Conservation (phyloP, 805 yeast species). For the Myxozyma vanderwaltii region DNA sequence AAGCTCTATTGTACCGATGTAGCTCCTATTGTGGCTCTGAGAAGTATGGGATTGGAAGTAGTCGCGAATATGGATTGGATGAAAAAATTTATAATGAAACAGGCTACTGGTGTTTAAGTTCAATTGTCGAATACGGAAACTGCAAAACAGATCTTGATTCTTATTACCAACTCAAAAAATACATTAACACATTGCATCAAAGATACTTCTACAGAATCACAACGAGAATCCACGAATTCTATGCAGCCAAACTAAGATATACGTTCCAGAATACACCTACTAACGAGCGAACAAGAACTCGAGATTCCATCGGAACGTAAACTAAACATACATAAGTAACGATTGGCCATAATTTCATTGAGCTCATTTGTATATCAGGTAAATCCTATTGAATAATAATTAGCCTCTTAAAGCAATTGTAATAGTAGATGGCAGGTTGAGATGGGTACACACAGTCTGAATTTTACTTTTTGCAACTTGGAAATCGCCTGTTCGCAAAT, state of each 20-base stretch:
- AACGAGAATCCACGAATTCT: no score
- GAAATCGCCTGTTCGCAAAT: slow-evolving; percentile 5
- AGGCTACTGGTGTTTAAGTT: slow-evolving; percentile 48
- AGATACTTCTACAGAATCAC: no score
- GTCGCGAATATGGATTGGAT: slow-evolving; percentile 65
- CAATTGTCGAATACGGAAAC: no score
- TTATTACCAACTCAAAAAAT: no score
- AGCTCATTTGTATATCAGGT: slow-evolving; percentile 17
- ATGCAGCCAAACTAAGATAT: slow-evolving; percentile 13
- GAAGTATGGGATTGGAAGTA: slow-evolving; percentile 74
- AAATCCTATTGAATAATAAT: slow-evolving; percentile 9
- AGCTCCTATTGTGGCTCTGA: slow-evolving; percentile 69
- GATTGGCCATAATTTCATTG: slow-evolving; percentile 23
- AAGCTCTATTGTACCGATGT: slow-evolving; percentile 77
- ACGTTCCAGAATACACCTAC: slow-evolving; percentile 23
- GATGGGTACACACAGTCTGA: neutral
- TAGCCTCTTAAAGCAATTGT: neutral
- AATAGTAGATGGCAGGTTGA: neutral
- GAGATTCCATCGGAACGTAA: slow-evolving; percentile 11
- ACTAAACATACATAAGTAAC: slow-evolving; percentile 16
- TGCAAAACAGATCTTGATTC: no score
- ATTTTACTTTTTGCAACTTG: slow-evolving; percentile 7
- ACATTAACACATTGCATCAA: no score
- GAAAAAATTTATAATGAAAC: slow-evolving; percentile 68
- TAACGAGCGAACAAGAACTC: slow-evolving; percentile 16